A percentile compares a stretch with the other conserved stretches of the same genome.
Conservation (phyloP, 2,329 filamentous ascomycete species). For the Penicillium sclerotigenum region DNA sequence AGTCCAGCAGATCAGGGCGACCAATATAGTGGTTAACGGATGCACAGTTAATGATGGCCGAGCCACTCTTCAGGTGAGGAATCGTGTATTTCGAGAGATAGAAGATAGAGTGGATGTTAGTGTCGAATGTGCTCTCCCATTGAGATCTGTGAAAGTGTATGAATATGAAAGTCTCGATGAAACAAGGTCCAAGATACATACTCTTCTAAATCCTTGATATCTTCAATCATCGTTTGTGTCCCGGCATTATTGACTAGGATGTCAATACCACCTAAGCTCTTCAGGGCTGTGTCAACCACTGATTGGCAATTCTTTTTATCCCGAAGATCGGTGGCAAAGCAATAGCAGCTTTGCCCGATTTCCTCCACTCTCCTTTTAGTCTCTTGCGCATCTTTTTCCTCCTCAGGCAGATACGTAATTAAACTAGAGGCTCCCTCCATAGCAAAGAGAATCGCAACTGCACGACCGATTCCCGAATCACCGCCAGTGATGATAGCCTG, state of each 20-base stretch:
- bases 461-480: slow-evolving; percentile 74
- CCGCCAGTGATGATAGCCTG: slow-evolving; percentile 80
- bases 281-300: slow-evolving; percentile 63
- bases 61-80: slow-evolving; percentile 69
- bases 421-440: slow-evolving; percentile 73
- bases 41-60: slow-evolving; percentile 78
- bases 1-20: slow-evolving; percentile 75
- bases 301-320: slow-evolving; percentile 65
- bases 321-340: slow-evolving; percentile 62
- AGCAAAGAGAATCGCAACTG: slow-evolving; percentile 71
- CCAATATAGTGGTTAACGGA: slow-evolving; percentile 82
- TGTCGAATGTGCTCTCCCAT: slow-evolving; percentile 75
- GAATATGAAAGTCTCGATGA: background rate
- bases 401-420: slow-evolving; percentile 71
- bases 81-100: slow-evolving; percentile 74
- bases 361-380: slow-evolving; percentile 70
- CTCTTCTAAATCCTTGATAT: slow-evolving; percentile 69
- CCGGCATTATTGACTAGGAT: slow-evolving; percentile 67
- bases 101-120: slow-evolving; percentile 78
- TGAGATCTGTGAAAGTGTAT: slow-evolving; percentile 55
- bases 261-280: slow-evolving; percentile 66
- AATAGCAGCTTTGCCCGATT: slow-evolving; percentile 62
- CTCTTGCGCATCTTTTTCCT: slow-evolving; percentile 71
- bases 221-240: slow-evolving; percentile 70
- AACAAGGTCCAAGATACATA: slow-evolving; percentile 27